A percentile compares a stretch with the other conserved stretches of the same genome.
Evolutionary conservation across 1,139 yeast genomes (phyloP).

Genomic region (Yamadazyma taylorii): DNA sequence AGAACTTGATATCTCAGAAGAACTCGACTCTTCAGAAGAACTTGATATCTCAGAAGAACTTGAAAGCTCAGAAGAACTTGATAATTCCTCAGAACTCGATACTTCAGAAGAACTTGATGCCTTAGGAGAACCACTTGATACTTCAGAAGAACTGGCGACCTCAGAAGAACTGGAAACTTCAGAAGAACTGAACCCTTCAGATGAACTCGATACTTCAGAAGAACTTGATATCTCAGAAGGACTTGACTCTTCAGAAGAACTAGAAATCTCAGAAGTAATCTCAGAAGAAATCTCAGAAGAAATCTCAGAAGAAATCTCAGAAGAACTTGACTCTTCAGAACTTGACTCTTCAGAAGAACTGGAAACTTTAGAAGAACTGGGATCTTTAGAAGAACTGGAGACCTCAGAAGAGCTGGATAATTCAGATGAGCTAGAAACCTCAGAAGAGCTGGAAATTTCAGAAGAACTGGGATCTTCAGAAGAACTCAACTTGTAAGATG

Average conservation of each 20-base stretch:
- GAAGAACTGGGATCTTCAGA: not conserved
- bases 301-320: slow-evolving; percentile 1
- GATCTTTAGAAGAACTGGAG: not conserved
- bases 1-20: not conserved
- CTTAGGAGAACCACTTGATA: not conserved
- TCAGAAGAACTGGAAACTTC: not conserved
- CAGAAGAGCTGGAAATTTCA: not conserved
- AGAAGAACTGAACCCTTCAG: not conserved
- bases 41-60: not conserved
- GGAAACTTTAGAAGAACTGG: not conserved
- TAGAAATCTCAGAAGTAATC: not conserved
- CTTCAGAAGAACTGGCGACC: not conserved
- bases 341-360: not conserved
- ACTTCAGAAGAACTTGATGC: too few species aligned
- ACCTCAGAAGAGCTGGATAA: too few species aligned
- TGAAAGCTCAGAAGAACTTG: not conserved
- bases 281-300: too few species aligned
- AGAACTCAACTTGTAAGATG: not conserved
- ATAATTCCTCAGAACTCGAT: not conserved
- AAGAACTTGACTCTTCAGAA: not conserved
- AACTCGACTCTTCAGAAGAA: not conserved
- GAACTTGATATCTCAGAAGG: not conserved
- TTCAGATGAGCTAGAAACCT: not conserved
- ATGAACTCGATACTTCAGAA: not conserved
- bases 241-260: not conserved